Conservation (phyloP, 139 green algal genomes). For the Chlamydomonas applanata region DNA sequence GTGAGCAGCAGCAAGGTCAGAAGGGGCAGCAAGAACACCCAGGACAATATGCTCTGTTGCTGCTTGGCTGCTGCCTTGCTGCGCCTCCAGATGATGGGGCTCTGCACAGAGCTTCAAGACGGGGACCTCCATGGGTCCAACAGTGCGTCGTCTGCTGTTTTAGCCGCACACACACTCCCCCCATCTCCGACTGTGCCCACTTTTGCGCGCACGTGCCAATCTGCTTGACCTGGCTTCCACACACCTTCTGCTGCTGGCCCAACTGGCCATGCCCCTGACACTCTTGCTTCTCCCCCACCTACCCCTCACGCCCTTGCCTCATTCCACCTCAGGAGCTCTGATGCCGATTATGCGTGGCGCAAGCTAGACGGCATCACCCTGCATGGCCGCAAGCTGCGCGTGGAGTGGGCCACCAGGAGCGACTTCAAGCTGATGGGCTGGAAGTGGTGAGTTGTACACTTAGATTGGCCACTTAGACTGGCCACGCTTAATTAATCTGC, state of each 20-base stretch:
- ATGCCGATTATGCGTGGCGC: slow-evolving; percentile 3
- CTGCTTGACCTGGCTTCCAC: no score
- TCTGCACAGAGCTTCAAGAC: slow-evolving; percentile 6
- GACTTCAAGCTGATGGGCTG: slow-evolving; percentile 11
- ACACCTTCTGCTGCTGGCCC: background rate
- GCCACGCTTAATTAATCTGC: no score
- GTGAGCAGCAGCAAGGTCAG: no score
- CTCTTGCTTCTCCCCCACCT: background rate
- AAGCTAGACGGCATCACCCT: slow-evolving; percentile 4
- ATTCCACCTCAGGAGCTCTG: background rate
- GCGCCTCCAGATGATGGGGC: background rate
- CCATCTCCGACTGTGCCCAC: no score
- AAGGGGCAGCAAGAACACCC: no score
- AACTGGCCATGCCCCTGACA: background rate
- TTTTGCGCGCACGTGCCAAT: no score
- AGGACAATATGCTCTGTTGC: no score
- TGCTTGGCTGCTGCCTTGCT: background rate
- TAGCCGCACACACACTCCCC: no score
- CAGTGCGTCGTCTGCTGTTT: no score
- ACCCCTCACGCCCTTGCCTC: background rate
- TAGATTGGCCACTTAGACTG: no score
- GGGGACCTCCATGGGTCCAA: no score
- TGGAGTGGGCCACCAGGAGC: slow-evolving; percentile 8
- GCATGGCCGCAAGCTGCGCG: slow-evolving; percentile 3
- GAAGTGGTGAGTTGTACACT: background rate